phyloP scores from a whole-genome alignment of 805 yeast species.

The Wickerhamomyces pijperi region DNA sequence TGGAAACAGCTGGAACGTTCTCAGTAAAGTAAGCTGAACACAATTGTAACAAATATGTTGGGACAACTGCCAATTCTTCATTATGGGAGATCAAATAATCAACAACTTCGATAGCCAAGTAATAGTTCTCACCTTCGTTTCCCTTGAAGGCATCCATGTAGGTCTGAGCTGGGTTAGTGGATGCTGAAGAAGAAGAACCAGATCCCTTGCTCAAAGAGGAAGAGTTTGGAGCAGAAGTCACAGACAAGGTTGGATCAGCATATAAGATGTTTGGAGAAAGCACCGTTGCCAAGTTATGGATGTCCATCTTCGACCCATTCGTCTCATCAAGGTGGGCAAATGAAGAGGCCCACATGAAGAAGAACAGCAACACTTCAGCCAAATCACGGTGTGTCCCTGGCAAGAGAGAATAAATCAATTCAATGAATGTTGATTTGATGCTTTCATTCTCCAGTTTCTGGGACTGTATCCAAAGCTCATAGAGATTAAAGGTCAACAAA shows the following conservation, averaged over 20 bases:
- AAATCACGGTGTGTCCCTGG: slow-evolving; percentile 78
- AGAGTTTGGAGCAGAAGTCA: slow-evolving; percentile 19
- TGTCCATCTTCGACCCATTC: slow-evolving; percentile 90
- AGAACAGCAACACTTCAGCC: slow-evolving; percentile 74
- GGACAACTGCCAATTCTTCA: slow-evolving; percentile 70
- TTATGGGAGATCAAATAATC: slow-evolving; percentile 73
- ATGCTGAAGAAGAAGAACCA: no score
- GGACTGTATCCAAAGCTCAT: slow-evolving; percentile 68
- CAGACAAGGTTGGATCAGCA: slow-evolving; percentile 28
- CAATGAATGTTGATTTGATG: slow-evolving; percentile 42
- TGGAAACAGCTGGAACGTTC: not conserved
- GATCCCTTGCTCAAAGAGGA: slow-evolving; percentile 11
- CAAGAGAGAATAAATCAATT: slow-evolving; percentile 59
- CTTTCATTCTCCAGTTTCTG: slow-evolving; percentile 39
- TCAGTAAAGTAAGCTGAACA: not conserved
- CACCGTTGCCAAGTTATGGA: slow-evolving; percentile 90
- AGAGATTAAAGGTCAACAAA: slow-evolving; percentile 61
- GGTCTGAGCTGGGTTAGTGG: slow-evolving; percentile 15
- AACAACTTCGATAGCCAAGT: slow-evolving; percentile 84
- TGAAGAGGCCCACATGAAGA: slow-evolving; percentile 91
- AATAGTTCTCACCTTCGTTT: slow-evolving; percentile 57
- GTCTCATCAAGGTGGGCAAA: slow-evolving; percentile 89
- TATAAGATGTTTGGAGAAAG: slow-evolving; percentile 85
- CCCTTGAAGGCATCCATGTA: slow-evolving; percentile 28
- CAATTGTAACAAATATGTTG: slow-evolving; percentile 34